phyloP scores from a whole-genome alignment of 768 basidiomycete species.

The Mrakia blollopis region DNA sequence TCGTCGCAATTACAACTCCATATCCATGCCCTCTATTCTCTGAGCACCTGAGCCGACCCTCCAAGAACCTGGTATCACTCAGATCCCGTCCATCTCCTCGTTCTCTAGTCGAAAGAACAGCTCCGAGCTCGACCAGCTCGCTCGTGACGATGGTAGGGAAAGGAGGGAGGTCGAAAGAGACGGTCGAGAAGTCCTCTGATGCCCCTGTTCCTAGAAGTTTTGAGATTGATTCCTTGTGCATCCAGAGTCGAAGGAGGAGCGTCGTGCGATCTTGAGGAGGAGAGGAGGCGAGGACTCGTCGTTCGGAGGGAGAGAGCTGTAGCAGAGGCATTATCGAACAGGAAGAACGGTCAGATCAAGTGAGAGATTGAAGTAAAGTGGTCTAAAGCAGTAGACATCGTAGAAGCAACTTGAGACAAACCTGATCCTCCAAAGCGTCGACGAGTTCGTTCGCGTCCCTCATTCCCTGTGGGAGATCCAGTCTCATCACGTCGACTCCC shows the following conservation, averaged over 20 bases:
- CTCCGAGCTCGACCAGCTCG: neutral
- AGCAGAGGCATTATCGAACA: neutral
- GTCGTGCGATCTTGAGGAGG: conserved; percentile 46
- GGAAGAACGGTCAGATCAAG: neutral
- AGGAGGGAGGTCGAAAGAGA: neutral
- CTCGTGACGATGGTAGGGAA: neutral
- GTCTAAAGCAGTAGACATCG: too few species aligned
- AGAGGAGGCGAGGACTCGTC: conserved; percentile 41
- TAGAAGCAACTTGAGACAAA: conserved; percentile 36
- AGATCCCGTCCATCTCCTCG: neutral
- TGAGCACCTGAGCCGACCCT: neutral
- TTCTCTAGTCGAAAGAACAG: neutral
- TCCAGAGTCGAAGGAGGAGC: conserved; percentile 77
- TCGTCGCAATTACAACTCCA: neutral
- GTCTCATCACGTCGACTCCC: conserved; percentile 78
- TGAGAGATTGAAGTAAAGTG: neutral
- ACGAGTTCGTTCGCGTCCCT: conserved; percentile 58
- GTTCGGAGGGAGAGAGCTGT: conserved; percentile 24
- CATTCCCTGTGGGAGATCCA: conserved; percentile 58
- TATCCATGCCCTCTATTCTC: neutral
- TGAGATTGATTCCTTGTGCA: conserved; percentile 84
- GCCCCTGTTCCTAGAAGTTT: conserved; percentile 62
- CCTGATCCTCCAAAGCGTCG: conserved; percentile 62
- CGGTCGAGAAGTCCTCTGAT: neutral
- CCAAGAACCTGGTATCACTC: neutral